phyloP scores from a whole-genome alignment of 495 filamentous ascomycete genomes.

The Geoglossum glabrum region DNA sequence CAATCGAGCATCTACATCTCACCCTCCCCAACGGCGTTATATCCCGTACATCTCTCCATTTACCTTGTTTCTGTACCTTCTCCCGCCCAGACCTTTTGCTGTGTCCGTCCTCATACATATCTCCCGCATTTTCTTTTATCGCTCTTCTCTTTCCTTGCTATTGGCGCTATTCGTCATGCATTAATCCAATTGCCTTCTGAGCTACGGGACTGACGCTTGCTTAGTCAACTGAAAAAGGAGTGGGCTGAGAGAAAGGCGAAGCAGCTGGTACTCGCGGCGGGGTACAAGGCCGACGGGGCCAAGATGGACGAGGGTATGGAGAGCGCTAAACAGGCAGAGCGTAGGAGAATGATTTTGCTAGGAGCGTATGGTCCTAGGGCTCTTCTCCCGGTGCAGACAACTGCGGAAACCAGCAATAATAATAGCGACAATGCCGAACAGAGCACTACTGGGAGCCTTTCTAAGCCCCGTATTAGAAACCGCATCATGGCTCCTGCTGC shows the following conservation, averaged over 20 bases:
- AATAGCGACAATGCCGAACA: neutral
- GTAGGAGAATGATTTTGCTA: neutral
- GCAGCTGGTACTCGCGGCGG: neutral
- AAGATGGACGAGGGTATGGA: neutral
- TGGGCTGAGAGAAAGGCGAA: neutral
- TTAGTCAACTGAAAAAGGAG: neutral
- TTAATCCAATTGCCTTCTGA: neutral
- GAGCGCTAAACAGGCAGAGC: neutral
- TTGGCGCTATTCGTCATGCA: too few species aligned
- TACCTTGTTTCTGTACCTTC: too few species aligned
- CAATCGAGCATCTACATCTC: neutral
- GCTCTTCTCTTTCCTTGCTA: too few species aligned
- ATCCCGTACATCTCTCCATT: neutral
- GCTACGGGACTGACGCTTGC: neutral
- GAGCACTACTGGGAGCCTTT: neutral
- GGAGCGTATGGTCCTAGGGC: neutral
- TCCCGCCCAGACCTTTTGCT: too few species aligned
- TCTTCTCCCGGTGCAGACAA: neutral
- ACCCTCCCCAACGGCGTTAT: neutral
- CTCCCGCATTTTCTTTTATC: too few species aligned
- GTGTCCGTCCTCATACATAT: too few species aligned
- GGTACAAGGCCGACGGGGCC: neutral
- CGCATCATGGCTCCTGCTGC: neutral
- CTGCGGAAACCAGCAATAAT: neutral
- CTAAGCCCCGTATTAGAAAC: neutral